Evolutionary conservation across 2,329 filamentous ascomycete genomes (phyloP), one percentile per base, ranked within the genome.

Genomic region (Epichloe sylvatica): DNA sequence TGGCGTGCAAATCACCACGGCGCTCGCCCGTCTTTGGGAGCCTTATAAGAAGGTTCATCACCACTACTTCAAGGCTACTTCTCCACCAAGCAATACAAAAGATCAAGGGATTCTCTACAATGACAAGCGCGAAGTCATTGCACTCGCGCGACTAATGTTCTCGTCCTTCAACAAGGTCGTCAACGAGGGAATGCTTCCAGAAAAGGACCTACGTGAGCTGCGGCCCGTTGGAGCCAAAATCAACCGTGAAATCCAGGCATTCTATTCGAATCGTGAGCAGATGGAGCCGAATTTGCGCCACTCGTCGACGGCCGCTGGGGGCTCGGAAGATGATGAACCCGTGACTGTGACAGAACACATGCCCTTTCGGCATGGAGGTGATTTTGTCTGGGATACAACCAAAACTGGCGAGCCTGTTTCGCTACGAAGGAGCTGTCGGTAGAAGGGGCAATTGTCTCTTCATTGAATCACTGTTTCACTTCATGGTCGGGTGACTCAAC

Each of bases 11-110:
- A 68, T 82, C 40, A 59, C 66, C 30, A 57, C 60, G 4, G 78
- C 77, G 15, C 64, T 82, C 19, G 63, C 70, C 15, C 67, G 67
- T 17, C 63, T 81, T 33, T 77, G 73, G 70, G 64, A 68, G 19
- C 73, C 74, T 3, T 71, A 76, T 58, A 66, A 64, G 50, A 60
- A 60, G 17, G 56, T 68, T 8, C 60, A 67, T 39, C 64, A 67
- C 47, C 64, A 66, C 37, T 62, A 60, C 55, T 67, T 68, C 53
- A 61, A 64, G 15, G 47, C 53, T 4, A 49, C 50, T 13, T 54
- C 59, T 7, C 51, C 57, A 9, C 47, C 55, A 15, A 57, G 57
- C 19, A 58, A 54, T 36, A 53, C 58, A 17, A 54, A 55, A n/a
- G 57, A 56, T n/a, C 53, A 61, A 36, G 54, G 50, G 30, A 51